phyloP scores from a whole-genome alignment of 139 green algal species.

The Chlamydomonas applanata region DNA sequence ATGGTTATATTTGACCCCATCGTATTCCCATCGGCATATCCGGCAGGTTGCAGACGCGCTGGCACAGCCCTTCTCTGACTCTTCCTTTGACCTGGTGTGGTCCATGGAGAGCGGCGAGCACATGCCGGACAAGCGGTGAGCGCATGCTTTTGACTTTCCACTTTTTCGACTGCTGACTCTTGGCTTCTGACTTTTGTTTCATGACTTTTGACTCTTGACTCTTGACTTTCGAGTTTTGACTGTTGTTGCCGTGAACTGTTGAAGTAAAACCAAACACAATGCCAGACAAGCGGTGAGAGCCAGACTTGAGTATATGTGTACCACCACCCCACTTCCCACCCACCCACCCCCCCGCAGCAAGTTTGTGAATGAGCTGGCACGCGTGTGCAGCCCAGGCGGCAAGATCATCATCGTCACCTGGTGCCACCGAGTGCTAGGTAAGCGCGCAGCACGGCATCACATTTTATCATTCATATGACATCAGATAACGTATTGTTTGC shows the following conservation, averaged over 20 bases:
- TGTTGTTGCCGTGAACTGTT: background rate
- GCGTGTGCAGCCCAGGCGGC: slow-evolving; percentile 85
- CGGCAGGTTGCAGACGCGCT: slow-evolving; percentile 84
- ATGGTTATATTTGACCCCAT: no score
- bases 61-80: slow-evolving; percentile 77
- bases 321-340: background rate
- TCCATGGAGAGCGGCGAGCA: slow-evolving; percentile 91
- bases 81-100: slow-evolving; percentile 86
- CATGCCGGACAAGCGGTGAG: slow-evolving; percentile 80
- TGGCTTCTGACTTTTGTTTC: background rate
- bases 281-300: background rate
- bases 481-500: no score
- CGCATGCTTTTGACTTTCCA: background rate
- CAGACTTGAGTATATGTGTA: background rate
- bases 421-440: slow-evolving; percentile 72
- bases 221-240: background rate
- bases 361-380: slow-evolving; percentile 92
- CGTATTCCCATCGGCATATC: no score
- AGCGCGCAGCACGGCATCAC: background rate
- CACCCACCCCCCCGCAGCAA: slow-evolving; percentile 33
- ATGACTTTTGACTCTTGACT: no score
- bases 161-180: background rate
- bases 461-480: background rate
- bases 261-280: no score
- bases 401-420: slow-evolving; percentile 87